phyloP scores from a whole-genome alignment of 2,329 filamentous ascomycete species.

The Apiospora hydei region DNA sequence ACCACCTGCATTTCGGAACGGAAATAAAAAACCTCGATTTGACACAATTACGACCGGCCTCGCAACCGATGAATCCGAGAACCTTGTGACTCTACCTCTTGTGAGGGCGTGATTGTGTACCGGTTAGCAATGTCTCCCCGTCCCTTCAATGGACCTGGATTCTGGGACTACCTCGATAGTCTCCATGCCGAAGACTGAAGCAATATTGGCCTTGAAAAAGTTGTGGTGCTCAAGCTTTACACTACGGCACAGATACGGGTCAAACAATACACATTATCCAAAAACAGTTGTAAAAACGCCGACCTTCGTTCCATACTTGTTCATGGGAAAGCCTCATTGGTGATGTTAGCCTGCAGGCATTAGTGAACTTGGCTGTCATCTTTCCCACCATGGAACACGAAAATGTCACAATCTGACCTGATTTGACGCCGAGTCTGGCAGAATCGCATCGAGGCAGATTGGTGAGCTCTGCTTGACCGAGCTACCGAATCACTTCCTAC shows the following conservation, averaged over 20 bases:
- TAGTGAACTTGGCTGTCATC: neutral
- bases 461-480: too few species aligned
- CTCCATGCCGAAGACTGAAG: constrained; percentile 63
- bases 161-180: constrained; percentile 65
- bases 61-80: constrained; percentile 22
- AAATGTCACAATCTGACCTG: neutral
- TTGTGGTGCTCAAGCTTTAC: constrained; percentile 61
- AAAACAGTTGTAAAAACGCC: constrained; percentile 7
- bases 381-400: neutral
- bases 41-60: constrained; percentile 17
- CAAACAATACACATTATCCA: constrained; percentile 52
- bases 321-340: neutral
- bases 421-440: neutral
- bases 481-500: too few species aligned
- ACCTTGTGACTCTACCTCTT: constrained; percentile 6
- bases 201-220: constrained; percentile 65
- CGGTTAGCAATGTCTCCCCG: constrained; percentile 66
- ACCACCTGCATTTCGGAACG: constrained; percentile 28
- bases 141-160: constrained; percentile 57
- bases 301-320: neutral
- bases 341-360: neutral
- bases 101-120: constrained; percentile 31
- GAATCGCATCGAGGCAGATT: too few species aligned
- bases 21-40: constrained; percentile 28
- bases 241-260: constrained; percentile 73